Conservation (phyloP, 1,284 basidiomycete genomes). For the Austroboletus rostrupii region DNA sequence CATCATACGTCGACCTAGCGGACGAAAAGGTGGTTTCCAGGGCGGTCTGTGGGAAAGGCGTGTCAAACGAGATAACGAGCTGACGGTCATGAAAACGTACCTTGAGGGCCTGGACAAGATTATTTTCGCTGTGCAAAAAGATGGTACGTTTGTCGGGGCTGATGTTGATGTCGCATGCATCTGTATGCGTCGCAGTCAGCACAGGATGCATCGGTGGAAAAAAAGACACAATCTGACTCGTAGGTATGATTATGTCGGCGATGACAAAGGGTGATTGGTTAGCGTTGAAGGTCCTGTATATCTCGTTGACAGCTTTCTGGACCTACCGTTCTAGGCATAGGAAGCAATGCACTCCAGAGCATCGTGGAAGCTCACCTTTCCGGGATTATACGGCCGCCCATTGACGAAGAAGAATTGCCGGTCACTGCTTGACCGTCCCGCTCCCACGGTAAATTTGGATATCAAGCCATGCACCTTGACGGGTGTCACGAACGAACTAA, state of each 20-base stretch:
- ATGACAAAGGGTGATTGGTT: slow-evolving; percentile 81
- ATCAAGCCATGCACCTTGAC: slow-evolving; percentile 73
- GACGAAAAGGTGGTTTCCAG: slow-evolving; percentile 66
- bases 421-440: slow-evolving; percentile 76
- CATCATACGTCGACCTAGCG: slow-evolving; percentile 64
- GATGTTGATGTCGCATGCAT: slow-evolving; percentile 91
- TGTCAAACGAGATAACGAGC: background rate
- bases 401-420: slow-evolving; percentile 95
- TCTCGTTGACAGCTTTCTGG: slow-evolving; percentile 85
- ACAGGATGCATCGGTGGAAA: background rate
- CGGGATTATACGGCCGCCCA: slow-evolving; percentile 81
- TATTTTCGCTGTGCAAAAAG: slow-evolving; percentile 85
- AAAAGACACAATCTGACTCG: slow-evolving; percentile 43
- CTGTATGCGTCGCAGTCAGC: slow-evolving; percentile 36
- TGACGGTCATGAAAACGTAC: slow-evolving; percentile 36
- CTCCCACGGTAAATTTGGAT: slow-evolving; percentile 70
- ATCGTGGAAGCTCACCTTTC: slow-evolving; percentile 49
- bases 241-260: slow-evolving; percentile 80
- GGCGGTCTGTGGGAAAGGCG: slow-evolving; percentile 21
- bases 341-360: background rate
- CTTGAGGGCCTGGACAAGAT: slow-evolving; percentile 77
- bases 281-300: slow-evolving; percentile 82
- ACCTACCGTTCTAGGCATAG: slow-evolving; percentile 44
- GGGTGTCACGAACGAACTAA: slow-evolving; percentile 31
- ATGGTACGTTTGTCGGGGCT: slow-evolving; percentile 96